These are phyloP conservation scores for Komagataella mondaviorum DNA, from an alignment of 805 yeast genomes.

Conservation along the genomic window DNA sequence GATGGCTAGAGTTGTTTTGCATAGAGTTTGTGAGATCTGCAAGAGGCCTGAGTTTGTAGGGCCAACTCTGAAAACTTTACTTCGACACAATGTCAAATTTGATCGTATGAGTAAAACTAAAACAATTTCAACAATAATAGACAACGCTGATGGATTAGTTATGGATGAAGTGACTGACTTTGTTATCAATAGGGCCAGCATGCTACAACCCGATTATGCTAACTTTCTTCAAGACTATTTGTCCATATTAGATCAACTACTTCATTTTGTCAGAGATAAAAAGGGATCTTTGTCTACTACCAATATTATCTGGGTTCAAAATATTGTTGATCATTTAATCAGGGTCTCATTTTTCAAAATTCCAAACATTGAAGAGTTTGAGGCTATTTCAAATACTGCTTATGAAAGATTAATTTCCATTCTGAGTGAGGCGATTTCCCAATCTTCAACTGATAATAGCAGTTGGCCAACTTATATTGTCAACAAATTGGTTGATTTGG, in stretches of 20 bases:
- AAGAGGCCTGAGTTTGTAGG: conserved; percentile 21
- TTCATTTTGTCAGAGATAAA: conserved; percentile 16
- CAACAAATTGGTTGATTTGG: conserved; percentile 17
- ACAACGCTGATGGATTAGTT: conserved; percentile 7
- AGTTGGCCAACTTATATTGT: conserved; percentile 40
- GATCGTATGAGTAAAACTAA: conserved; percentile 69
- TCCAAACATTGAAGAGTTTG: conserved; percentile 4
- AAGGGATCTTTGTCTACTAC: conserved; percentile 3
- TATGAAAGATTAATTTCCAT: conserved; percentile 58
- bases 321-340: conserved; percentile 24
- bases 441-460: conserved; percentile 25
- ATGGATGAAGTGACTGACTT: conserved; percentile 4
- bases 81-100: conserved; percentile 45
- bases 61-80: conserved; percentile 15
- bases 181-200: conserved; percentile 6
- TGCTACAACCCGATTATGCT: conserved; percentile 5
- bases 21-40: conserved; percentile 24
- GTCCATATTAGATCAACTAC: conserved; percentile 13
- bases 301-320: conserved; percentile 16
- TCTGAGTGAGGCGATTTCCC: conserved; percentile 39
- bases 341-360: conserved; percentile 25
- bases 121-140: conserved; percentile 34
- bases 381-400: conserved; percentile 26
- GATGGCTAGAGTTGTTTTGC: conserved; percentile 41
- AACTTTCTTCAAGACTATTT: conserved; percentile 1